Evolutionary conservation across 768 basidiomycete species (phyloP).

Genomic region (Boletus pseudo-olivaceus): DNA sequence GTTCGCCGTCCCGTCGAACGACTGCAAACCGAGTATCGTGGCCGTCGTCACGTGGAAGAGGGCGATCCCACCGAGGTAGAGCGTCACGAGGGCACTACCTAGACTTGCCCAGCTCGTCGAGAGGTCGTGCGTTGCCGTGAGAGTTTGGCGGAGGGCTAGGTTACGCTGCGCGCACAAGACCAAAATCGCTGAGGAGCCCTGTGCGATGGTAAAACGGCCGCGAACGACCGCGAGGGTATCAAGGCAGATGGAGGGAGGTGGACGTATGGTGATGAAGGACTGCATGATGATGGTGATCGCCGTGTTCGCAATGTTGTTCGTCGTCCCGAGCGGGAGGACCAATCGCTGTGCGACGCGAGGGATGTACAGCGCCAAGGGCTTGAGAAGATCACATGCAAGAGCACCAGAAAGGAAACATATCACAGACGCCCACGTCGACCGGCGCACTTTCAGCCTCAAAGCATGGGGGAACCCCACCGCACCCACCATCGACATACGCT

Average conservation of each 20-base stretch:
- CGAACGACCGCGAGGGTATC: neutral
- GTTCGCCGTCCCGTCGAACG: slow-evolving; percentile 6
- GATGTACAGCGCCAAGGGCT: neutral
- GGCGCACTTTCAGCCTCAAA: neutral
- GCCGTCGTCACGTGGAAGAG: slow-evolving; percentile 12
- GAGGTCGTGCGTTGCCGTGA: neutral
- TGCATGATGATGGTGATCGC: too few relatives aligned
- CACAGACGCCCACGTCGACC: too few relatives aligned
- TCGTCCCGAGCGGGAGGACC: too few relatives aligned
- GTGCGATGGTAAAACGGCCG: neutral
- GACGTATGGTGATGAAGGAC: too few relatives aligned
- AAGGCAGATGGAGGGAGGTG: neutral
- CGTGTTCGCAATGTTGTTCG: too few relatives aligned
- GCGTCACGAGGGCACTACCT: neutral
- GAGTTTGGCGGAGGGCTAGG: neutral
- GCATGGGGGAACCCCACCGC: too few relatives aligned
- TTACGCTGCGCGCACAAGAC: neutral
- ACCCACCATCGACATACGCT: too few relatives aligned
- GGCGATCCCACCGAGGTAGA: slow-evolving; percentile 11
- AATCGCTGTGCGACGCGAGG: too few relatives aligned
- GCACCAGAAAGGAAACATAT: neutral
- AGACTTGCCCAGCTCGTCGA: neutral
- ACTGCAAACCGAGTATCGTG: slow-evolving; percentile 3
- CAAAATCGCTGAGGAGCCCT: neutral
- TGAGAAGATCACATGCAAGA: neutral